Evolutionary conservation across 2,329 filamentous ascomycete genomes (phyloP), one percentile per base, ranked within the genome.

Genomic region (Ophiosphaerella herpotricha): DNA sequence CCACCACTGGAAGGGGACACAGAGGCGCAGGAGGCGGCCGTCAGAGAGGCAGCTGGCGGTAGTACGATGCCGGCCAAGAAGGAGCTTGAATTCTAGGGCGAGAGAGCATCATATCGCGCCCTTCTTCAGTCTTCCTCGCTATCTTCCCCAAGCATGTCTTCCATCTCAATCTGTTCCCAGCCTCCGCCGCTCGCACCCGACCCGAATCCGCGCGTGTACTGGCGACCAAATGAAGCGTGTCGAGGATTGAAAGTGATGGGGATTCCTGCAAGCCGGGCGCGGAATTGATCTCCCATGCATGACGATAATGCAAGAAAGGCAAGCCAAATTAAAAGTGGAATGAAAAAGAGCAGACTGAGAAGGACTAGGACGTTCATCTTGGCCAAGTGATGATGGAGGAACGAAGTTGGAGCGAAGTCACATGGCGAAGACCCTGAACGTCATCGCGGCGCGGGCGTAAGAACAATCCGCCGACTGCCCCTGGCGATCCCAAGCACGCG

Each of bases 1-100:
- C 94, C 94, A 23, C 94, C 94, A 0, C 79, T 93, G 35, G 89
- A 91, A 46, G 90, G 88, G 2, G 90, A 91, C 58, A 82, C 76
- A 37, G 83, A 85, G 62, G 84, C 80, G 12, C 83, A 85, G 66
- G 78, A 80, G 50, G 77, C 75, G 11, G 63, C 63, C 35, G 64
- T 64, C 12, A 58, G 65, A 40, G 74, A 49, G 72, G 64, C 36
- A 54, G 64, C 67, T 31, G 54, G 67, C 67, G 42, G 74, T 73
- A 54, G 82, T 2, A 81, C 80, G 43, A 90, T 90, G 48, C 70
- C 71, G 39, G 68, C 60, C 43, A 74, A 74, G 55, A 59, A 65
- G 34, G 85, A 88, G 58, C 82, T 95, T 42, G 89, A 94, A 43
- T 95, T 95, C 41, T 73, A 57, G 57, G 34, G 7, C 38, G 23